Percentiles rank a stretch among this genome's conserved stretches.
phyloP scores from a whole-genome alignment of 495 filamentous ascomycete species.

The Penicillium silybi region DNA sequence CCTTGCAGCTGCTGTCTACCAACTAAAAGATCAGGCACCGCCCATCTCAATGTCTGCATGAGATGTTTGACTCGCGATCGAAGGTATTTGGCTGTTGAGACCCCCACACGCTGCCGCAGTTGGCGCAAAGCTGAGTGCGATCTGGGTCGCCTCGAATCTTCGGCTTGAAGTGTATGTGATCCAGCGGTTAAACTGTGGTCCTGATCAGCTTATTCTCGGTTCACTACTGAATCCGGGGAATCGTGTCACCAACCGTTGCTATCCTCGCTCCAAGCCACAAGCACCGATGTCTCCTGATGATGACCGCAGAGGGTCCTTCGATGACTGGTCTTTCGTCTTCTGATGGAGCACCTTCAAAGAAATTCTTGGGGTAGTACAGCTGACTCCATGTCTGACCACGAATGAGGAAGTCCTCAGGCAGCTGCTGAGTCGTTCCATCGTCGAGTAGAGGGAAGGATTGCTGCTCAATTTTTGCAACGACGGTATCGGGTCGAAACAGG shows the following conservation, averaged over 20 bases:
- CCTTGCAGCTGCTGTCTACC: background rate
- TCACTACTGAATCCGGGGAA: background rate
- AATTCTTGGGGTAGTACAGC: constrained; percentile 62
- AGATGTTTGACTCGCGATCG: background rate
- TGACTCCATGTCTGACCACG: constrained; percentile 71
- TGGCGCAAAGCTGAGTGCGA: constrained; percentile 24
- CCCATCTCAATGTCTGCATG: constrained; percentile 5
- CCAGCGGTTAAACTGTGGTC: constrained; percentile 38
- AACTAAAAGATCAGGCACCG: constrained; percentile 2
- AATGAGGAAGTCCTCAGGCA: constrained; percentile 82
- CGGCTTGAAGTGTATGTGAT: constrained; percentile 29
- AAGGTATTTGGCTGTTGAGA: constrained; percentile 8
- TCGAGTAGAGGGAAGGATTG: constrained; percentile 50
- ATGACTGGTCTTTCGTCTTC: constrained; percentile 75
- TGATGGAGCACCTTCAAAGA: constrained; percentile 63
- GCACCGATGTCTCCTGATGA: constrained; percentile 67
- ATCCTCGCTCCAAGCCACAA: constrained; percentile 66
- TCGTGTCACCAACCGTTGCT: constrained; percentile 41
- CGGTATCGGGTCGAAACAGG: constrained; percentile 42
- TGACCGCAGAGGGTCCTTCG: constrained; percentile 62
- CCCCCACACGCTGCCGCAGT: constrained; percentile 16
- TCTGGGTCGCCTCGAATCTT: constrained; percentile 29
- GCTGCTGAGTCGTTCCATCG: constrained; percentile 51
- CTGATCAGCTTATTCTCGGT: background rate
- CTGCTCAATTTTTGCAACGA: constrained; percentile 45